Base-by-base conservation (phyloP, 2,329 filamentous ascomycete species). In the Colletotrichum tofieldiae region DNA sequence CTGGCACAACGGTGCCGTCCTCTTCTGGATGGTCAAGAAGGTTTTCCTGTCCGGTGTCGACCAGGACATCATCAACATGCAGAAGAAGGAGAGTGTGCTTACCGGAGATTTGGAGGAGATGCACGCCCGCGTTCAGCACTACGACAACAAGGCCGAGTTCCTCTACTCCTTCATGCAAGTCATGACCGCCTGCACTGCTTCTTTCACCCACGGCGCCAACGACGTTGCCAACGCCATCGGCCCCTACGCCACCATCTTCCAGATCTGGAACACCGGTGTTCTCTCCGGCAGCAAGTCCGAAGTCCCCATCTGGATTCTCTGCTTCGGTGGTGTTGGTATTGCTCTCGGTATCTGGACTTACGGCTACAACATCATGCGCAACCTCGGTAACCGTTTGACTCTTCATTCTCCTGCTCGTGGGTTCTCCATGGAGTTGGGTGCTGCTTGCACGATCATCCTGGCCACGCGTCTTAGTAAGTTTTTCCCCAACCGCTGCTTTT, bases 121-220 rank as follows among this genome's bases (percentile, higher is more conserved):
- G 67, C 88, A 92, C 77, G 88, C 88, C 20, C 85, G 84, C 37
- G 89, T 88, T 2, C 81, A 85, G 37, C 89, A 91, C 78, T 92
- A 88, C 80, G 86, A 91, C 76, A 92, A 92, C 81, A 85, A 87
- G 75, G 85, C 86, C 75, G 90, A 92, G 79, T 89, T 88, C 81
- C 83, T 89, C 60, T 91, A 89, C 80, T 88, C 87, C 7, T 91
- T 89, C 80, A 84, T 90, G 39, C 89, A 90, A 75, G 80, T 91
- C 76, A 84, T 90, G 81, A 90, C 90, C 6, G 90, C 90, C 12
- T 87, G 87, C 75, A 89, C 90, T 41, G 88, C 90, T 18, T 91
- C 89, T 4, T 92, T 92, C 73, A 88, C 88, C 2, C 90, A 93
- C 81, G 91, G 91, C 32, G 89, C 90, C 75, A 93, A 93, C 79